phyloP scores from a whole-genome alignment of 2,329 filamentous ascomycete genomes.

The Fusarium acutatum region DNA sequence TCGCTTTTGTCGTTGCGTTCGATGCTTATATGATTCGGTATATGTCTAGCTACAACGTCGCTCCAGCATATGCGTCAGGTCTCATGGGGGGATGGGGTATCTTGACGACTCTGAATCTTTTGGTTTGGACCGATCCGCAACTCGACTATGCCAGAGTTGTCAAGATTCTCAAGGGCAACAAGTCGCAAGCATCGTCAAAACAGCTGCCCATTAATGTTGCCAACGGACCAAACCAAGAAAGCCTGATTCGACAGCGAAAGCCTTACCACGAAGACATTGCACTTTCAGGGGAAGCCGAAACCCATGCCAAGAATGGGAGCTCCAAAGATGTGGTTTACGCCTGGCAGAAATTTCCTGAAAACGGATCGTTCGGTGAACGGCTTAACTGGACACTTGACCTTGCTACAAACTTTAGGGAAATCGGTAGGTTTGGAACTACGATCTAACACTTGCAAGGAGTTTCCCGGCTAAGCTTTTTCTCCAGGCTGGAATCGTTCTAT shows the following conservation, averaged over 20 bases:
- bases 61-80: slow-evolving; percentile 59
- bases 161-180: slow-evolving; percentile 39
- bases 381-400: slow-evolving; percentile 66
- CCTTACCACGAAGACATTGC: background rate
- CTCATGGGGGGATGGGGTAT: slow-evolving; percentile 61
- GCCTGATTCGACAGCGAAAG: slow-evolving; percentile 33
- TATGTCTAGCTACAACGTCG: slow-evolving; percentile 62
- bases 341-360: slow-evolving; percentile 67
- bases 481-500: slow-evolving; percentile 66
- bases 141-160: slow-evolving; percentile 63
- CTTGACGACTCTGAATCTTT: slow-evolving; percentile 57
- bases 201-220: background rate
- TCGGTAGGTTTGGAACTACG: slow-evolving; percentile 51
- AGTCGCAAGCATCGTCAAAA: background rate
- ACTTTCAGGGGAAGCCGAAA: background rate
- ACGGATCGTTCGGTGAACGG: slow-evolving; percentile 57
- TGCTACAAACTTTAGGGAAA: slow-evolving; percentile 61
- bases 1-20: slow-evolving; percentile 53
- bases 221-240: background rate
- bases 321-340: slow-evolving; percentile 57
- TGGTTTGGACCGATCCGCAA: slow-evolving; percentile 65
- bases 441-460: background rate
- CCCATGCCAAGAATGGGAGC: background rate
- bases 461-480: background rate
- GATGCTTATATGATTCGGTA: slow-evolving; percentile 53